Conservation (phyloP, 2,329 filamentous ascomycete species). For the Talaromyces sp. region DNA sequence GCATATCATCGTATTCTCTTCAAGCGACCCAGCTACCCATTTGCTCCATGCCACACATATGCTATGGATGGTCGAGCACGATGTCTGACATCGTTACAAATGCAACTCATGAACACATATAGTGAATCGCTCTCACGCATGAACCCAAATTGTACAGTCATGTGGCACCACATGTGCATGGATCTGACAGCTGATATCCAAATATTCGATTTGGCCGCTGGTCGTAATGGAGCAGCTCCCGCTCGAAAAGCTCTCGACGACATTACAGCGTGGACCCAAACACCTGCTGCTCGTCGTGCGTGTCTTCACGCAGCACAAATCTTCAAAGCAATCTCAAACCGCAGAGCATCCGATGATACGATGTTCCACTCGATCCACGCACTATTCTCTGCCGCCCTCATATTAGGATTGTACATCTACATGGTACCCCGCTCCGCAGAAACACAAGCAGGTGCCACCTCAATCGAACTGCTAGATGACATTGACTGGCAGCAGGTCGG, state of each 20-base stretch:
- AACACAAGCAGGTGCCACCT: conserved; percentile 26
- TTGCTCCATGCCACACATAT: conserved; percentile 46
- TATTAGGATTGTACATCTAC: conserved; percentile 52
- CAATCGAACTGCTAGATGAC: conserved; percentile 48
- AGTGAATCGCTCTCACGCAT: conserved; percentile 42
- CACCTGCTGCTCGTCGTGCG: conserved; percentile 48
- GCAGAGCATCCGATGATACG: conserved; percentile 51
- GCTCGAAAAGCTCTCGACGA: conserved; percentile 50
- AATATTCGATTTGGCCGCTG: conserved; percentile 52
- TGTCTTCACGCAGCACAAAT: conserved; percentile 53
- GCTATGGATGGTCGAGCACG: conserved; percentile 47
- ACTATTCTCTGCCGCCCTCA: conserved; percentile 50
- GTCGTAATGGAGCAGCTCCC: conserved; percentile 46
- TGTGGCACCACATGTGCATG: conserved; percentile 55
- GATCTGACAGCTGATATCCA: conserved; percentile 51
- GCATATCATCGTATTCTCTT: conserved; percentile 43
- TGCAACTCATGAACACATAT: conserved; percentile 34
- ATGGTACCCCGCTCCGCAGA: conserved; percentile 37
- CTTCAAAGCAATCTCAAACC: conserved; percentile 50
- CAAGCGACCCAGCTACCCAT: conserved; percentile 37
- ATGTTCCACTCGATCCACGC: conserved; percentile 50
- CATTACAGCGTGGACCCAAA: conserved; percentile 51
- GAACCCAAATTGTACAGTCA: conserved; percentile 49
- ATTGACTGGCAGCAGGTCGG: conserved; percentile 50
- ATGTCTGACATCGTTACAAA: conserved; percentile 33